These are phyloP conservation scores for Fraxinus albicans DNA, from an alignment of 305 asterid genomes.

Conservation along the genomic window DNA sequence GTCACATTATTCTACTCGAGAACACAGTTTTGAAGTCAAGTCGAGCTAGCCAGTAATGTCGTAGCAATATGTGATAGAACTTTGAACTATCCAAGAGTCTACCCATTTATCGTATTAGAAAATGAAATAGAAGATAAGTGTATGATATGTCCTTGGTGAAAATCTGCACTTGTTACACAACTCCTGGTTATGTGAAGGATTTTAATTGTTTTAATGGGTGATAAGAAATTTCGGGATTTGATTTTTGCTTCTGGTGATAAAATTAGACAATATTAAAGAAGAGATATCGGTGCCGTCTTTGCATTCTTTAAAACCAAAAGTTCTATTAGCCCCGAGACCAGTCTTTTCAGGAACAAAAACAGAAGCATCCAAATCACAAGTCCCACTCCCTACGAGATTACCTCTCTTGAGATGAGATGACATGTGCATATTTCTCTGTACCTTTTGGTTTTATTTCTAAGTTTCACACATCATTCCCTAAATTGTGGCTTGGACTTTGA, in stretches of 20 bases:
- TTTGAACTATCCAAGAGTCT: not conserved
- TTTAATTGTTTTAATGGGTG: not conserved
- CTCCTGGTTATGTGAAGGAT: not conserved
- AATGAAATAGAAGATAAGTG: not conserved
- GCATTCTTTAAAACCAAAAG: not conserved
- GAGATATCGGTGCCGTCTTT: not conserved
- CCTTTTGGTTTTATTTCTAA: not conserved
- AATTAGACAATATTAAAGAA: not conserved
- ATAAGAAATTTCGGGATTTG: not conserved
- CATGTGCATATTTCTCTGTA: not conserved
- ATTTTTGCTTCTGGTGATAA: not conserved
- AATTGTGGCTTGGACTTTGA: conserved; percentile 49
- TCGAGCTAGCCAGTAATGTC: not conserved
- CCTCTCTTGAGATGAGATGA: not conserved
- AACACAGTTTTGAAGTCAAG: not conserved
- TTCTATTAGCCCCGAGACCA: not conserved
- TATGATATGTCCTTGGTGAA: not conserved
- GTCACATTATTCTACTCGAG: not conserved
- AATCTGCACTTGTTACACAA: not conserved
- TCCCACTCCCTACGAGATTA: not conserved
- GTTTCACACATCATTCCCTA: conserved; percentile 20
- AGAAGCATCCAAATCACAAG: not conserved
- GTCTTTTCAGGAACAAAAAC: not conserved
- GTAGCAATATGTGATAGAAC: not conserved
- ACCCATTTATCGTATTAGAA: not conserved